Conservation (phyloP, 768 basidiomycete species). For the Amylocystis lapponica region DNA sequence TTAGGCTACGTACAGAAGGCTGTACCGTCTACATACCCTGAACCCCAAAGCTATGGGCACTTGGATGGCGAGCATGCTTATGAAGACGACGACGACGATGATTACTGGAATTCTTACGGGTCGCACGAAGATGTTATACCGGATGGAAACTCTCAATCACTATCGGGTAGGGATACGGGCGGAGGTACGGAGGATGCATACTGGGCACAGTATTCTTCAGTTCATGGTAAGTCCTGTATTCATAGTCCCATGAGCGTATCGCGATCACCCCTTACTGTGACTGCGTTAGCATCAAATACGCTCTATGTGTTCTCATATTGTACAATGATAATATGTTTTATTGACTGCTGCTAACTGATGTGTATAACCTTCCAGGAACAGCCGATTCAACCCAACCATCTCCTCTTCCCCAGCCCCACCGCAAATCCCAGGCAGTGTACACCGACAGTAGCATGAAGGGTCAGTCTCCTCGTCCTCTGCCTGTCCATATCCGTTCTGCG, state of each 20-base stretch:
- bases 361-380: slow-evolving; percentile 44
- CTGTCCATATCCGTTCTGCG: slow-evolving; percentile 15
- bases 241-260: neutral
- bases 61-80: no score
- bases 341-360: slow-evolving; percentile 1
- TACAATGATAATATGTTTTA: neutral
- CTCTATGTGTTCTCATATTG: neutral
- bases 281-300: neutral
- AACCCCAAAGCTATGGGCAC: slow-evolving; percentile 11
- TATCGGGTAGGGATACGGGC: slow-evolving; percentile 19
- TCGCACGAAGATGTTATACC: slow-evolving; percentile 26
- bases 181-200: slow-evolving; percentile 53
- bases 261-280: neutral
- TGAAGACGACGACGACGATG: slow-evolving; percentile 39
- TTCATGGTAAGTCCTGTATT: slow-evolving; percentile 50
- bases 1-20: no score
- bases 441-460: slow-evolving; percentile 11
- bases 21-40: no score
- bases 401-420: slow-evolving; percentile 27
- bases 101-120: slow-evolving; percentile 69
- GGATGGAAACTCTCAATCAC: slow-evolving; percentile 15
- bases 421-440: slow-evolving; percentile 20
- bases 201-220: slow-evolving; percentile 67
- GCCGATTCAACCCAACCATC: slow-evolving; percentile 68
- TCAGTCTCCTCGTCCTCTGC: slow-evolving; percentile 19